Conservation (phyloP, 2,329 filamentous ascomycete genomes). For the Talaromyces sp. region DNA sequence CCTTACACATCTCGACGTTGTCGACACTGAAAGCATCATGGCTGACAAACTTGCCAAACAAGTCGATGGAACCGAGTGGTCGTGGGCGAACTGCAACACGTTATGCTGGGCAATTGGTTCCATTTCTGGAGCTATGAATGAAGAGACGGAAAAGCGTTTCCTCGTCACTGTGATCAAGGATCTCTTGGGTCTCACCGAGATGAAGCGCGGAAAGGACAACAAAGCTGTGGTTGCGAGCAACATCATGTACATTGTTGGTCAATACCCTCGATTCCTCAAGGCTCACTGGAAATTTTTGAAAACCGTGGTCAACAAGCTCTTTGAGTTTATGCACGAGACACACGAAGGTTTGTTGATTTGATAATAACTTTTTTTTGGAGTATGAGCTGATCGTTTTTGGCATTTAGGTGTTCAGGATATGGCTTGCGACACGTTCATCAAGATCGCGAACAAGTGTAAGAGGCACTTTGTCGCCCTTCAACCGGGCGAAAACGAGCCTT, state of each 20-base stretch:
- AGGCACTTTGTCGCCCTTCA: conserved; percentile 95
- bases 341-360: conserved; percentile 67
- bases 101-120: conserved; percentile 99
- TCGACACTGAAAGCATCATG: conserved; percentile 98
- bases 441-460: conserved; percentile 97
- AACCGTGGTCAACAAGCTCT: conserved; percentile 98
- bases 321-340: conserved; percentile 99
- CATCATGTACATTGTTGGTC: conserved; percentile 99
- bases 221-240: conserved; percentile 98
- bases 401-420: conserved; percentile 86
- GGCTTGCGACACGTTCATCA: conserved; percentile 99
- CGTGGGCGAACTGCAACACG: conserved; percentile 99
- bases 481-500: conserved; percentile 88
- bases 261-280: conserved; percentile 97
- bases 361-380: background rate
- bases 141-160: conserved; percentile 98
- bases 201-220: conserved; percentile 99
- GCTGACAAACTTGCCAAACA: conserved; percentile 94
- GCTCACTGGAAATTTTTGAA: conserved; percentile 99
- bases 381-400: background rate
- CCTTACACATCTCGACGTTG: conserved; percentile 92
- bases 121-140: conserved; percentile 98
- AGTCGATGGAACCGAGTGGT: conserved; percentile 95
- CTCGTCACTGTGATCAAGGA: conserved; percentile 98
- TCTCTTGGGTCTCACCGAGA: conserved; percentile 89